Percentiles rank a stretch among this genome's conserved stretches.
Evolutionary conservation across 305 asterid species (phyloP).

Genomic region (Rubia peregrina): DNA sequence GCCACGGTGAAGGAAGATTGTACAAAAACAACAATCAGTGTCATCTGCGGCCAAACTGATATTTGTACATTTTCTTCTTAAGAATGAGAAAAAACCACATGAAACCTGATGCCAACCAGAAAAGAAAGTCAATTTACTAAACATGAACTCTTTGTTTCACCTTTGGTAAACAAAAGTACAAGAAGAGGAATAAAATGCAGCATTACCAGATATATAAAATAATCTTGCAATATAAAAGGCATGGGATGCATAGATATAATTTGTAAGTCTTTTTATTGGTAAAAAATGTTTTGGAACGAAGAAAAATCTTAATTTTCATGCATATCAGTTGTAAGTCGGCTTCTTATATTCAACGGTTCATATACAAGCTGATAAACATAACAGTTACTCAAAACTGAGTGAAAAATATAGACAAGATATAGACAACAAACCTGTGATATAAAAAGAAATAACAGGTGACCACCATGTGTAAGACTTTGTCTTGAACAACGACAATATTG

Average conservation of each 20-base stretch:
- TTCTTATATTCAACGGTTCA: neutral
- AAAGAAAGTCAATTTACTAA: constrained; percentile 14
- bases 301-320: neutral
- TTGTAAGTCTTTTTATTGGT: neutral
- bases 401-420: constrained; percentile 16
- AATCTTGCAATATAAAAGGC: constrained; percentile 3
- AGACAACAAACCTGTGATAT: constrained; percentile 64
- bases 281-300: neutral
- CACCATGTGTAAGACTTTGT: constrained; percentile 79
- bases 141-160: neutral
- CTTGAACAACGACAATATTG: constrained; percentile 75
- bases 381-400: neutral
- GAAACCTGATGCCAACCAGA: constrained; percentile 60
- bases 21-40: constrained; percentile 87
- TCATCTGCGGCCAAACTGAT: constrained; percentile 98
- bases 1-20: constrained; percentile 97
- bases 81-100: constrained; percentile 95
- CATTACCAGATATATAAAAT: neutral
- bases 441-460: constrained; percentile 94
- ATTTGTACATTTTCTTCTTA: constrained; percentile 96
- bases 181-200: neutral
- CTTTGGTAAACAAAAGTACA: neutral
- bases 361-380: constrained; percentile 4
- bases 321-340: neutral
- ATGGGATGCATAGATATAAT: neutral